Evolutionary conservation across 2,329 filamentous ascomycete species (phyloP), one percentile per base, ranked within the genome.

Genomic region (Cryphonectria parasitica): DNA sequence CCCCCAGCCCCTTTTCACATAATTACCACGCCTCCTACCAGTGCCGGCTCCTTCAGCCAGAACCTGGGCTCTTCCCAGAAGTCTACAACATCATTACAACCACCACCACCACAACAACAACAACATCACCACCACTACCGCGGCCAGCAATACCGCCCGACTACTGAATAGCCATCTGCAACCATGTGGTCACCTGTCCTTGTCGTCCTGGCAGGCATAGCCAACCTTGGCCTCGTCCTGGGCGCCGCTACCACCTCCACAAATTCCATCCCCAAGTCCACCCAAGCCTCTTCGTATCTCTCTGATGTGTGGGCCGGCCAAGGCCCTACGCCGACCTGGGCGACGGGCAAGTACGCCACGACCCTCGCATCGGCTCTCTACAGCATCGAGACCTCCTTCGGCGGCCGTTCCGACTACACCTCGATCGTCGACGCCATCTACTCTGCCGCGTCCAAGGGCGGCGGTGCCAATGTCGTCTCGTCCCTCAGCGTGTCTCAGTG

Each of bases 361-460:
- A 69, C 63, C 28, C 68, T 75, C 31, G 74, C 74, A 5, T 69
- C 67, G 15, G 74, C 71, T 1, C 67, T 74, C 52, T 75, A 75
- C 71, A 69, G 71, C 22, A 70, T 74, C 11, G 68, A 74, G 64
- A 69, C 66, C n/a, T 75, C 74, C 2, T 75, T 75, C 56, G 67
- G 41, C 10, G 49, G 41, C 31, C 74, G 73, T 22, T 22, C 70
- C 52, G 70, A 75, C 68, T 75, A 74, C 63, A 56, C 49, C n/a
- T 64, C 72, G 49, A 75, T 75, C 64, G 34, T 73, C 54, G 45
- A 69, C 15, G 73, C 69, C 65, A 74, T 75, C 65, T 68, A 68
- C 43, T 71, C 66, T 15, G 74, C 74, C 7, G 74, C 71, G 22
- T 66, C 70, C 43, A 28, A 69, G 34, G 67, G 66, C 36, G 73